Percentiles rank a stretch among this genome's conserved stretches.
These are phyloP conservation scores for Aureobasidium namibiae DNA, from an alignment of 2,329 filamentous ascomycete species.

Conservation along the genomic window DNA sequence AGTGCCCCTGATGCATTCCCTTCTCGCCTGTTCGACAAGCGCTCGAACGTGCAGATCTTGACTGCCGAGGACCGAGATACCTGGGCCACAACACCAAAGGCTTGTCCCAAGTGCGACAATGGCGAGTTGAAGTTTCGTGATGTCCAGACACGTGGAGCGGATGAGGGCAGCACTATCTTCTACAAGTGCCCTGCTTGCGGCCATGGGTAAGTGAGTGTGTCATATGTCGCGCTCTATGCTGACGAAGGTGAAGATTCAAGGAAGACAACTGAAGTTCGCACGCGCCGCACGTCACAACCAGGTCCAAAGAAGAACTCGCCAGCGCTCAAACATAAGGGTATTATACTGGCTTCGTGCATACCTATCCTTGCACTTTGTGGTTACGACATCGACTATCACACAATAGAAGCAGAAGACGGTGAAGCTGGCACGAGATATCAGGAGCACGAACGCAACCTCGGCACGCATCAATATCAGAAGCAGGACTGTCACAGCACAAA, in stretches of 20 bases:
- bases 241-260: slow-evolving; percentile 25
- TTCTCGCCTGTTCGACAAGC: slow-evolving; percentile 76
- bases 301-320: not conserved
- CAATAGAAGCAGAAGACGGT: not conserved
- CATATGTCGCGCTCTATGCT: slow-evolving; percentile 19
- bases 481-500: too few species aligned
- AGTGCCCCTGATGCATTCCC: slow-evolving; percentile 89
- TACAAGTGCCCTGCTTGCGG: slow-evolving; percentile 76
- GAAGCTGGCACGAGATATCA: not conserved
- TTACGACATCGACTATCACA: not conserved
- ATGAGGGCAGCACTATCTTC: slow-evolving; percentile 90
- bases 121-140: slow-evolving; percentile 78
- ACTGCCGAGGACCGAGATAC: slow-evolving; percentile 65
- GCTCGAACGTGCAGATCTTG: slow-evolving; percentile 75
- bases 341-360: not conserved
- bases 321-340: not conserved
- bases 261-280: slow-evolving; percentile 48
- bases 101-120: slow-evolving; percentile 72
- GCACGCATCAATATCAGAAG: too few species aligned
- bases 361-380: not conserved
- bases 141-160: slow-evolving; percentile 80
- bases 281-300: not conserved
- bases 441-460: not conserved
- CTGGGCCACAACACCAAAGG: slow-evolving; percentile 58
- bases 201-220: slow-evolving; percentile 52